These are phyloP conservation scores for Termitomyces sp. DNA, from an alignment of 768 basidiomycete species.

Conservation along the genomic window DNA sequence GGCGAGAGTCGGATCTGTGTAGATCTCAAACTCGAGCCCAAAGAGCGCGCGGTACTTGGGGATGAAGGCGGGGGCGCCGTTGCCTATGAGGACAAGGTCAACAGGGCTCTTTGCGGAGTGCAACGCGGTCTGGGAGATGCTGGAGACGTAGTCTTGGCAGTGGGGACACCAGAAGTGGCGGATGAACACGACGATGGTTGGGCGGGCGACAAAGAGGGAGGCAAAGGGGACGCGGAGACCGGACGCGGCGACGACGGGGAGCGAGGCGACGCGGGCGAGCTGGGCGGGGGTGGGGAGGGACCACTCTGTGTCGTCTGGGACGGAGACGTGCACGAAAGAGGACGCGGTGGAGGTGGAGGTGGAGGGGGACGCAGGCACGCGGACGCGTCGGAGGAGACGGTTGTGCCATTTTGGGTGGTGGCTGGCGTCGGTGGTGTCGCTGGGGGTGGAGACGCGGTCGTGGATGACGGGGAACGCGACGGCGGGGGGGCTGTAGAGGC, in stretches of 20 bases:
- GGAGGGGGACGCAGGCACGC: background rate
- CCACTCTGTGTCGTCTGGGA: constrained; percentile 15
- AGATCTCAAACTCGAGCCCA: constrained; percentile 61
- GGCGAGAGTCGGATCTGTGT: constrained; percentile 68
- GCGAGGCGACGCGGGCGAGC: constrained; percentile 53
- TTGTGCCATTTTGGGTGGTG: background rate
- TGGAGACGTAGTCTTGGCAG: constrained; percentile 80
- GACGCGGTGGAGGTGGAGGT: constrained; percentile 8
- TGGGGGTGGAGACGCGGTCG: background rate
- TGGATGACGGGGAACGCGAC: background rate
- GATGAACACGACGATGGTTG: constrained; percentile 78
- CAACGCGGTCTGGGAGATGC: constrained; percentile 43
- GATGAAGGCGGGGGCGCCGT: constrained; percentile 74
- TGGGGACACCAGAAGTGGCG: constrained; percentile 86
- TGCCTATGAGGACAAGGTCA: constrained; percentile 69
- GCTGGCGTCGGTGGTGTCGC: background rate
- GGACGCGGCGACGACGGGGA: constrained; percentile 61
- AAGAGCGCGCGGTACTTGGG: constrained; percentile 76
- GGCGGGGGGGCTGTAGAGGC: background rate
- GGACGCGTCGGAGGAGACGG: background rate
- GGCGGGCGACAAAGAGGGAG: constrained; percentile 47
- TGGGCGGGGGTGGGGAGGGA: constrained; percentile 48
- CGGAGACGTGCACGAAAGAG: constrained; percentile 17
- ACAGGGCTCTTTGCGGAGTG: constrained; percentile 32
- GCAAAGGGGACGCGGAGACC: constrained; percentile 67